Evolutionary conservation across 176 grass and related monocot genomes (phyloP).

Genomic region (Carex littledalei): DNA sequence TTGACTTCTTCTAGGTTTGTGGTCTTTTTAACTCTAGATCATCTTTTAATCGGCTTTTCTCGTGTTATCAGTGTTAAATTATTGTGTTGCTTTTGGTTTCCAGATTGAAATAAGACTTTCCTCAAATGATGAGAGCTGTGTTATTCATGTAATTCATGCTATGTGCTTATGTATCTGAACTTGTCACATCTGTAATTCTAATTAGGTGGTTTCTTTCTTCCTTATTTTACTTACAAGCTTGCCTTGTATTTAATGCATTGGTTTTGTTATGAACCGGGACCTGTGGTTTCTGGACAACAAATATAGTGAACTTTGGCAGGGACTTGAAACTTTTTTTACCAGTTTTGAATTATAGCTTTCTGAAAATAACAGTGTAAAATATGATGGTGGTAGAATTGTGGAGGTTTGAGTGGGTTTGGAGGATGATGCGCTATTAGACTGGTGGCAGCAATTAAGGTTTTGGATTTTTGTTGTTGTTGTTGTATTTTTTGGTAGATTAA

Average conservation of each 20-base stretch:
- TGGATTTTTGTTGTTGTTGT: too few relatives aligned
- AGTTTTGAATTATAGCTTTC: not conserved
- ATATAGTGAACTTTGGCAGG: not conserved
- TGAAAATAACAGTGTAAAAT: not conserved
- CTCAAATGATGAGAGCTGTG: not conserved
- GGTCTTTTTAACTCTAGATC: slow-evolving; percentile 25
- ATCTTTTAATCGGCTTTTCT: slow-evolving; percentile 20
- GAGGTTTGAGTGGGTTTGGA: not conserved
- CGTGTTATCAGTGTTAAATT: not conserved
- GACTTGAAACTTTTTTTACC: not conserved
- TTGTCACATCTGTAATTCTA: not conserved
- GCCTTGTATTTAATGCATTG: not conserved
- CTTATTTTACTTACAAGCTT: not conserved
- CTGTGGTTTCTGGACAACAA: not conserved
- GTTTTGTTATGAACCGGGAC: not conserved
- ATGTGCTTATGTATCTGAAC: not conserved
- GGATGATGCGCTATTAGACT: too few relatives aligned
- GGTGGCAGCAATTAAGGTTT: too few relatives aligned
- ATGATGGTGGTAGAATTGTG: not conserved
- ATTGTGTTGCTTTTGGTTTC: slow-evolving; percentile 3
- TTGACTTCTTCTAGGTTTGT: slow-evolving; percentile 18
- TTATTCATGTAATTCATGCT: slow-evolving; percentile 1
- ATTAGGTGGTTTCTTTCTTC: not conserved
- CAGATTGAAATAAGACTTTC: slow-evolving; percentile 2
- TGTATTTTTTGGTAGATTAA: too few relatives aligned